phyloP scores from a whole-genome alignment of 352 stramenopile genomes.

The Pythium guiyangense region DNA sequence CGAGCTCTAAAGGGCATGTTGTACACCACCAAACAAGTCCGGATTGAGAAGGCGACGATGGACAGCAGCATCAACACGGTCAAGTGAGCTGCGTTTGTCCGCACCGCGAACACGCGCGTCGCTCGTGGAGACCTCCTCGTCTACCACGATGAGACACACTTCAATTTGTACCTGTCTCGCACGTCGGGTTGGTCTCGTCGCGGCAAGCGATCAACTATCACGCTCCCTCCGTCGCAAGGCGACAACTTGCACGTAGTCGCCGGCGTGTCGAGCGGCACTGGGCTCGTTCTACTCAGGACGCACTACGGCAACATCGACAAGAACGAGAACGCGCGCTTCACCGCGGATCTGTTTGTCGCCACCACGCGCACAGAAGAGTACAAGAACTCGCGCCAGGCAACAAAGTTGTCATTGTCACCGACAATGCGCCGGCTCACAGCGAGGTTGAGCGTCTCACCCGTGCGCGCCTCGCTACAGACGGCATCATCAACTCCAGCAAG shows the following conservation, averaged over 20 bases:
- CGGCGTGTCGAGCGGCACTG: constrained; percentile 7
- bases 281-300: constrained; percentile 13
- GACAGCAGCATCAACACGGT: constrained; percentile 17
- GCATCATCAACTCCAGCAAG: constrained; percentile 12
- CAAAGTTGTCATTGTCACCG: constrained; percentile 18
- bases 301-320: constrained; percentile 18
- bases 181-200: constrained; percentile 10
- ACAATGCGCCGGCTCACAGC: constrained; percentile 17
- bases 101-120: constrained; percentile 9
- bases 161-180: constrained; percentile 23
- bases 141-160: constrained; percentile 19
- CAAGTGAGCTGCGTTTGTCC: constrained; percentile 14
- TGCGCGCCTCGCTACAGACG: constrained; percentile 7
- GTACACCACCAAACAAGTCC: constrained; percentile 14
- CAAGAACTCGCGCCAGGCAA: constrained; percentile 2
- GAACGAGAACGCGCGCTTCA: constrained; percentile 14
- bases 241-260: constrained; percentile 16
- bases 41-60: constrained; percentile 20
- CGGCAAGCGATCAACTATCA: constrained; percentile 6
- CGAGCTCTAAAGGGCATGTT: constrained; percentile 16
- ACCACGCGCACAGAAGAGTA: constrained; percentile 12
- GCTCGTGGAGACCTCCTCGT: constrained; percentile 18
- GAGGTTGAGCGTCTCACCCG: constrained; percentile 4
- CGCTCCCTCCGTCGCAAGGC: constrained; percentile 11
- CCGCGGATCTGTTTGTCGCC: constrained; percentile 18